These are phyloP conservation scores for Russula lepida DNA, from an alignment of 768 basidiomycete genomes.

Conservation along the genomic window DNA sequence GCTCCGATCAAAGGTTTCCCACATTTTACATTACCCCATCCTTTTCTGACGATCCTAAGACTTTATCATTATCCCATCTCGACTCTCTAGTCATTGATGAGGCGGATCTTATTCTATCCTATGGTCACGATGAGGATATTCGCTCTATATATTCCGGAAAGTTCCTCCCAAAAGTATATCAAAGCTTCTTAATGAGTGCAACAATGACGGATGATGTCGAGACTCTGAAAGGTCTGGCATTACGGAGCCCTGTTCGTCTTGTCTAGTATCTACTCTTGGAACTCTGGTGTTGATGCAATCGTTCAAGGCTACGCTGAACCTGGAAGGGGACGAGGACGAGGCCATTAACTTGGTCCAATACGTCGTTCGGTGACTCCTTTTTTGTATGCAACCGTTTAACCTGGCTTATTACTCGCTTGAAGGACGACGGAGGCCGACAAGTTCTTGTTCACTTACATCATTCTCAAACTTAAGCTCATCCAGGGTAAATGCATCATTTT, in stretches of 20 bases:
- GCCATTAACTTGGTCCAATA: conserved; percentile 79
- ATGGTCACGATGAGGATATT: conserved; percentile 90
- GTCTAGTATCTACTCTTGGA: neutral
- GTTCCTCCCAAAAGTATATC: conserved; percentile 73
- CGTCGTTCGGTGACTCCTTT: conserved; percentile 54
- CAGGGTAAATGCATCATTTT: conserved; percentile 95
- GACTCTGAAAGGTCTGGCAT: conserved; percentile 74
- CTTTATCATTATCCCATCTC: conserved; percentile 54
- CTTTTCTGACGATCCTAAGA: conserved; percentile 31
- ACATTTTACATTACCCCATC: neutral
- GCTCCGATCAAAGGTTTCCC: conserved; percentile 56
- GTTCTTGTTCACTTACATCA: conserved; percentile 91
- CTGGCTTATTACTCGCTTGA: neutral
- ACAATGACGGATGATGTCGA: conserved; percentile 97
- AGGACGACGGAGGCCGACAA: conserved; percentile 77
- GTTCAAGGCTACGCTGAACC: conserved; percentile 68
- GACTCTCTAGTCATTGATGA: conserved; percentile 94
- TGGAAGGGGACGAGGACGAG: conserved; percentile 85
- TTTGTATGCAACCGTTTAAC: neutral
- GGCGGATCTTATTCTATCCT: conserved; percentile 93
- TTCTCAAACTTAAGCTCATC: conserved; percentile 92
- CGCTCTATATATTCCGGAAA: conserved; percentile 59
- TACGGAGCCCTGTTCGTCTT: conserved; percentile 77
- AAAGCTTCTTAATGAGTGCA: conserved; percentile 94
- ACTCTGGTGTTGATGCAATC: neutral